Evolutionary conservation across 805 yeast genomes (phyloP).

Genomic region (Teunomyces cretensis): DNA sequence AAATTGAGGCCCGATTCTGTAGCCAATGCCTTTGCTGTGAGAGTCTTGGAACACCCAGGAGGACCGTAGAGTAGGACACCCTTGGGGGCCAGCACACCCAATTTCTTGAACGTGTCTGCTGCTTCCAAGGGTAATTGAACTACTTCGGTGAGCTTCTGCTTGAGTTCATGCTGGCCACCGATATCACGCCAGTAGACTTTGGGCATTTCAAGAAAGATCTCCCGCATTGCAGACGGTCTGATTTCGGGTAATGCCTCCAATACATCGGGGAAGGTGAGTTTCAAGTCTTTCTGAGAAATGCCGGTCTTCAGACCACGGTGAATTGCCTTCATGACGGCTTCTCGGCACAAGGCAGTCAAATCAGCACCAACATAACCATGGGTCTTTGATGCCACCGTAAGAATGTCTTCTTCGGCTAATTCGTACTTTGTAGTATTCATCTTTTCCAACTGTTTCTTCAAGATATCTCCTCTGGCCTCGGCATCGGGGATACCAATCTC

Average conservation of each 20-base stretch:
- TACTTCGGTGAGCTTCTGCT: constrained; percentile 80
- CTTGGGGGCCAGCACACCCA: constrained; percentile 89
- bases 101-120: constrained; percentile 65
- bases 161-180: constrained; percentile 89
- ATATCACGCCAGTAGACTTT: constrained; percentile 91
- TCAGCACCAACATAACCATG: constrained; percentile 99
- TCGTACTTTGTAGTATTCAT: constrained; percentile 48
- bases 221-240: constrained; percentile 96
- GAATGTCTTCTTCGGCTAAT: constrained; percentile 55
- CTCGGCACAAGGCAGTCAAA: constrained; percentile 80
- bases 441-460: constrained; percentile 56
- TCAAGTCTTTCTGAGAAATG: constrained; percentile 35
- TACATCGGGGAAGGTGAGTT: constrained; percentile 57
- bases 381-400: constrained; percentile 67
- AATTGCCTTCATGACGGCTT: constrained; percentile 82
- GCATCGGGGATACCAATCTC: constrained; percentile 92
- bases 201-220: constrained; percentile 91
- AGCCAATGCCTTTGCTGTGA: constrained; percentile 93
- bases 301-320: constrained; percentile 50
- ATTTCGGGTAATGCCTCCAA: constrained; percentile 73
- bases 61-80: constrained; percentile 96
- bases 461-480: constrained; percentile 72
- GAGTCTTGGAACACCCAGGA: constrained; percentile 95
- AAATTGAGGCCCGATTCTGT: constrained; percentile 94
- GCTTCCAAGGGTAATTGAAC: constrained; percentile 90